Evolutionary conservation across 2,329 filamentous ascomycete genomes (phyloP).

Genomic region (Tetracladium maxilliforme): DNA sequence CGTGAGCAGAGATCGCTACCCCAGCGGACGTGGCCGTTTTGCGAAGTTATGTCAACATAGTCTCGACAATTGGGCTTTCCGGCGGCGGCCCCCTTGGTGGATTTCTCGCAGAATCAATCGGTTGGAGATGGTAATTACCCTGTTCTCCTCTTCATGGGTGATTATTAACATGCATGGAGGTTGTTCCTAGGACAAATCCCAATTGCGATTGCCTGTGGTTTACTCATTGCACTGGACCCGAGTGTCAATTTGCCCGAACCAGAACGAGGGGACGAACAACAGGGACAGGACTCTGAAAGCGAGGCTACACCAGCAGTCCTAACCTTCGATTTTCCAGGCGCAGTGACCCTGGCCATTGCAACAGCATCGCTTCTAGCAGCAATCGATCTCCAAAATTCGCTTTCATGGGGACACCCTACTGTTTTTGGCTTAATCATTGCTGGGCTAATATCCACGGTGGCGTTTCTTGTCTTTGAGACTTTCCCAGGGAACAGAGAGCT

Average conservation of each 20-base stretch:
- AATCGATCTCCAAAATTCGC: conserved; percentile 6
- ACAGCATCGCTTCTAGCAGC: conserved; percentile 7
- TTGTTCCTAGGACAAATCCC: conserved; percentile 1
- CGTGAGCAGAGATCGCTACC: conserved; percentile 1
- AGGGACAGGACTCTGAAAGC: conserved; percentile 2
- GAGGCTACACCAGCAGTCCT: too few relatives aligned
- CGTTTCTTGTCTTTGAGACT: conserved; percentile 6
- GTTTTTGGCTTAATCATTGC: conserved; percentile 3
- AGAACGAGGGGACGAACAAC: conserved; percentile 2
- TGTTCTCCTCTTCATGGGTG: background rate
- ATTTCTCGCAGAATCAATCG: conserved; percentile 1
- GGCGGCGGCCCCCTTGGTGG: conserved; percentile 1
- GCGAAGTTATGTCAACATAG: conserved; percentile 2
- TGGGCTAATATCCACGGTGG: conserved; percentile 4
- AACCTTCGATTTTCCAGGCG: conserved; percentile 7
- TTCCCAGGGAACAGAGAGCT: conserved; percentile 7
- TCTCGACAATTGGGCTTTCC: conserved; percentile 1
- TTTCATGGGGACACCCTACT: conserved; percentile 6
- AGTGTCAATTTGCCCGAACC: conserved; percentile 1
- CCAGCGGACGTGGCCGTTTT: conserved; percentile 1
- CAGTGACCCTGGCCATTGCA: conserved; percentile 6
- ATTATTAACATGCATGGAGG: background rate
- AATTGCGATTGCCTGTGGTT: conserved; percentile 4
- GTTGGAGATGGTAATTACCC: conserved; percentile 2
- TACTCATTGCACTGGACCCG: conserved; percentile 5